A percentile compares a stretch with the other conserved stretches of the same genome.
These are phyloP conservation scores for Kwoniella heveanensis DNA, from an alignment of 768 basidiomycete genomes.

Conservation along the genomic window DNA sequence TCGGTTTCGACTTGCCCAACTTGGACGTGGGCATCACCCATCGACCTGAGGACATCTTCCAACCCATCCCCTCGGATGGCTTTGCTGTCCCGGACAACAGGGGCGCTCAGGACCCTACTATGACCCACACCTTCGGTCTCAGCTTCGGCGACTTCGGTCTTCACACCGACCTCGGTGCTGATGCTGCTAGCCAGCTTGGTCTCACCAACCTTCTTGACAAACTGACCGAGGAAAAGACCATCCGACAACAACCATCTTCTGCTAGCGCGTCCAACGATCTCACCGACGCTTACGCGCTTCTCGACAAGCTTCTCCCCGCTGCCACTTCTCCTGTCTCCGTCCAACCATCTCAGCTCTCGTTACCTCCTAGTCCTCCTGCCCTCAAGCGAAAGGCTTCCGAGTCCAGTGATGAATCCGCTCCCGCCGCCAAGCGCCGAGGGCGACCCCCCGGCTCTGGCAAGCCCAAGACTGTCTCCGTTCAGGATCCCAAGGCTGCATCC, in stretches of 20 bases:
- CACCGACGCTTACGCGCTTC: constrained; percentile 20
- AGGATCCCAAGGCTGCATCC: constrained; percentile 11
- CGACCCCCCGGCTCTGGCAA: constrained; percentile 28
- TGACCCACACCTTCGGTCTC: constrained; percentile 38
- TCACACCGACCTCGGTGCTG: constrained; percentile 28
- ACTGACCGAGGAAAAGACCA: constrained; percentile 2
- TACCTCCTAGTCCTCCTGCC: constrained; percentile 16
- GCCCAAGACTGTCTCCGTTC: constrained; percentile 22
- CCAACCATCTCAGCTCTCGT: constrained; percentile 17
- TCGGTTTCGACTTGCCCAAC: constrained; percentile 22
- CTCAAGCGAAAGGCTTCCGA: constrained; percentile 39
- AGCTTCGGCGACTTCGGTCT: constrained; percentile 34
- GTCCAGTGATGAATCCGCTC: constrained; percentile 5
- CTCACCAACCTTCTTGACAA: constrained; percentile 29
- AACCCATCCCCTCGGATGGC: not conserved
- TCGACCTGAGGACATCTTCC: constrained; percentile 18
- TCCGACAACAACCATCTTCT: not conserved
- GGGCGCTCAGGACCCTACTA: constrained; percentile 35
- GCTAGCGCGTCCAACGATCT: constrained; percentile 8
- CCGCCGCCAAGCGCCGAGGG: constrained; percentile 28
- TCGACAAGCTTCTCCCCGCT: constrained; percentile 21
- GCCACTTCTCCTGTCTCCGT: constrained; percentile 19
- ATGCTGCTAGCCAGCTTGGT: constrained; percentile 34
- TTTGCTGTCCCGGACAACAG: constrained; percentile 18
- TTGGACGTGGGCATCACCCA: constrained; percentile 29